Percentiles rank a stretch among this genome's conserved stretches.
Evolutionary conservation across 805 yeast species (phyloP).

Genomic region (Yamadazyma phyllophila): DNA sequence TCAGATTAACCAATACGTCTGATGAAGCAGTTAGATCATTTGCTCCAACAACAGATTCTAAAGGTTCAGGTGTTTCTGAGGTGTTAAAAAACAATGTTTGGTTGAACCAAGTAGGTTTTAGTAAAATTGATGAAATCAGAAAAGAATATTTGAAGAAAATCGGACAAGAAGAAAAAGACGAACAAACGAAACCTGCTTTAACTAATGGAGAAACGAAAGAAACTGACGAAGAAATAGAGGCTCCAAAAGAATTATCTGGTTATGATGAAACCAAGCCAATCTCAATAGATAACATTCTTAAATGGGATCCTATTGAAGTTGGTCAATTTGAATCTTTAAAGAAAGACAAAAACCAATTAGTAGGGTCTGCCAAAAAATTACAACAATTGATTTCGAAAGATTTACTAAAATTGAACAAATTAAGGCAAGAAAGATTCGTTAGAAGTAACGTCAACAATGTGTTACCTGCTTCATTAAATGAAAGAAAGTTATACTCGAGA

Average conservation of each 20-base stretch:
- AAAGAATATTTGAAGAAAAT: constrained; percentile 14
- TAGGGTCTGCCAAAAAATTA: constrained; percentile 26
- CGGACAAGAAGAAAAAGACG: constrained; percentile 11
- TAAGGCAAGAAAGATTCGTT: constrained; percentile 40
- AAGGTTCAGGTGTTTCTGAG: constrained; percentile 30
- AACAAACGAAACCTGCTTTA: constrained; percentile 7
- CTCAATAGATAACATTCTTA: constrained; percentile 23
- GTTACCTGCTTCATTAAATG: constrained; percentile 25
- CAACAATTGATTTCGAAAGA: constrained; percentile 34
- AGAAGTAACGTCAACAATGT: constrained; percentile 24
- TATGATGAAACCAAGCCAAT: constrained; percentile 12
- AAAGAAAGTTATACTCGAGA: constrained; percentile 29
- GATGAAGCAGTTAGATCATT: constrained; percentile 30
- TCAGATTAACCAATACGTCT: constrained; percentile 18
- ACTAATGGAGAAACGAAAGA: constrained; percentile 5
- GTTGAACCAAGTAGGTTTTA: constrained; percentile 39
- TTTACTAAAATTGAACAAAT: constrained; percentile 34
- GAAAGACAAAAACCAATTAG: constrained; percentile 19
- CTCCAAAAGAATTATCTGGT: neutral
- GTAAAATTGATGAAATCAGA: constrained; percentile 28
- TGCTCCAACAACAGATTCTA: constrained; percentile 37
- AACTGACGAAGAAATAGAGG: neutral
- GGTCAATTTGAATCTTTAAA: constrained; percentile 24
- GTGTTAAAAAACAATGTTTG: constrained; percentile 34
- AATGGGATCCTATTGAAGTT: constrained; percentile 35